phyloP scores from a whole-genome alignment of 164 flowering plant species.

The Macadamia integrifolia region DNA sequence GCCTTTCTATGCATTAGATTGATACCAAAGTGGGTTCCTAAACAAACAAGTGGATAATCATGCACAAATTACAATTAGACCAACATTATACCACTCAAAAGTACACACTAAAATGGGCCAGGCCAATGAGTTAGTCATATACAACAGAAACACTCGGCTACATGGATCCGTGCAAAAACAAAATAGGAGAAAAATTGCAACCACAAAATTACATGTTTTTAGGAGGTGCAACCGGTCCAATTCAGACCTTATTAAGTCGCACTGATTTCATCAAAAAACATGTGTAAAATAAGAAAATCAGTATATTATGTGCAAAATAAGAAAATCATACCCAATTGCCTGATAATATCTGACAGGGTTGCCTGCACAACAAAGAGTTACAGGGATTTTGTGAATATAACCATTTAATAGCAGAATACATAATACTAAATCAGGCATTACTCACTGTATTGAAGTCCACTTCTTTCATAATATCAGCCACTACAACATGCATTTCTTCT shows the following conservation, averaged over 20 bases:
- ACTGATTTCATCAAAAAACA: too few species aligned
- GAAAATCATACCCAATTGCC: conserved; percentile 54
- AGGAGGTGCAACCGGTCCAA: too few species aligned
- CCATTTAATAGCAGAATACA: neutral
- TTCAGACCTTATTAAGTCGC: too few species aligned
- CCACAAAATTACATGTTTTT: too few species aligned
- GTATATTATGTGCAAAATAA: too few species aligned
- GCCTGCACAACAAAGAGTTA: conserved; percentile 47
- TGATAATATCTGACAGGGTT: conserved; percentile 75
- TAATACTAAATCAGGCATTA: neutral
- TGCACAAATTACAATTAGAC: too few species aligned
- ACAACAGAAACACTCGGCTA: too few species aligned
- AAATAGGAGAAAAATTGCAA: too few species aligned
- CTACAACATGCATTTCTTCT: conserved; percentile 67
- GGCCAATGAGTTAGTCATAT: too few species aligned
- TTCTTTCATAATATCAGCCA: conserved; percentile 55
- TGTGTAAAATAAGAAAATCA: too few species aligned
- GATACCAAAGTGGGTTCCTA: conserved; percentile 53
- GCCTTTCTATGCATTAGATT: conserved; percentile 57
- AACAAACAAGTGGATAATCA: neutral
- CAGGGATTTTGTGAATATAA: conserved; percentile 8
- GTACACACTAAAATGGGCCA: neutral
- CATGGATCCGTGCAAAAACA: too few species aligned
- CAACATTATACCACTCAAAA: neutral
- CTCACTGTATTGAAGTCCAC: conserved; percentile 89